Conservation (phyloP, 2,329 filamentous ascomycete genomes). For the Colletotrichum sidae region DNA sequence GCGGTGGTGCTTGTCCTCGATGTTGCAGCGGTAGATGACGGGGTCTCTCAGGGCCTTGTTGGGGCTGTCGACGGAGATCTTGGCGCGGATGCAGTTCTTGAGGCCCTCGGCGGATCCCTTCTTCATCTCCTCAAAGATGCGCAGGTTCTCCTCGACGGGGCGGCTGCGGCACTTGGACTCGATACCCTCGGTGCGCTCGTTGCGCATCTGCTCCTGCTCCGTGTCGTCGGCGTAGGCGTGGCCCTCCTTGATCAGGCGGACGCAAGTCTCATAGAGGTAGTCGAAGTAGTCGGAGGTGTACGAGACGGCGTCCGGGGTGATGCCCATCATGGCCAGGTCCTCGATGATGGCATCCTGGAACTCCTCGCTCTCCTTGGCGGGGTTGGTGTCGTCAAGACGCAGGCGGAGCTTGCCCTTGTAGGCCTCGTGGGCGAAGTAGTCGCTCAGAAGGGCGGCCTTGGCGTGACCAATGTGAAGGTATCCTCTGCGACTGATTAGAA, state of each 20-base stretch:
- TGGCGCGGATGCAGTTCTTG: slow-evolving; percentile 92
- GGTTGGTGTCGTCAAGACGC: slow-evolving; percentile 97
- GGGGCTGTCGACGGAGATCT: slow-evolving; percentile 89
- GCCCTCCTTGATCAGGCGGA: slow-evolving; percentile 86
- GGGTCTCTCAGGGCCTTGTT: slow-evolving; percentile 98
- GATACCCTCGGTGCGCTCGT: slow-evolving; percentile 86
- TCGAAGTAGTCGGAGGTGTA: slow-evolving; percentile 98
- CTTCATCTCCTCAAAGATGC: slow-evolving; percentile 94
- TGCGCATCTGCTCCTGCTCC: slow-evolving; percentile 86
- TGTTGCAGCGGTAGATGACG: slow-evolving; percentile 95
- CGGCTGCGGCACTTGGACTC: slow-evolving; percentile 84
- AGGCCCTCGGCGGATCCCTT: slow-evolving; percentile 81
- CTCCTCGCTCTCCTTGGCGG: slow-evolving; percentile 96
- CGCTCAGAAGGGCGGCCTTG: slow-evolving; percentile 92
- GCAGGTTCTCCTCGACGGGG: slow-evolving; percentile 83
- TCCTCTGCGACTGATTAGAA: slow-evolving; percentile 23
- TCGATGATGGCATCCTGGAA: slow-evolving; percentile 94
- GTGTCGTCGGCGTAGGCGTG: slow-evolving; percentile 96
- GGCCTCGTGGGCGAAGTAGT: slow-evolving; percentile 95
- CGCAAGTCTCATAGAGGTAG: slow-evolving; percentile 85
- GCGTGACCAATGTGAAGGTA: slow-evolving; percentile 95
- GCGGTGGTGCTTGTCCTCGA: slow-evolving; percentile 75
- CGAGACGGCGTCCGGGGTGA: slow-evolving; percentile 86
- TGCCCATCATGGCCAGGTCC: slow-evolving; percentile 90
- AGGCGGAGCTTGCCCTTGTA: slow-evolving; percentile 92